A percentile compares a stretch with the other conserved stretches of the same genome.
Evolutionary conservation across 176 grass and related monocot genomes (phyloP).

Genomic region (Triticum turgidum): DNA sequence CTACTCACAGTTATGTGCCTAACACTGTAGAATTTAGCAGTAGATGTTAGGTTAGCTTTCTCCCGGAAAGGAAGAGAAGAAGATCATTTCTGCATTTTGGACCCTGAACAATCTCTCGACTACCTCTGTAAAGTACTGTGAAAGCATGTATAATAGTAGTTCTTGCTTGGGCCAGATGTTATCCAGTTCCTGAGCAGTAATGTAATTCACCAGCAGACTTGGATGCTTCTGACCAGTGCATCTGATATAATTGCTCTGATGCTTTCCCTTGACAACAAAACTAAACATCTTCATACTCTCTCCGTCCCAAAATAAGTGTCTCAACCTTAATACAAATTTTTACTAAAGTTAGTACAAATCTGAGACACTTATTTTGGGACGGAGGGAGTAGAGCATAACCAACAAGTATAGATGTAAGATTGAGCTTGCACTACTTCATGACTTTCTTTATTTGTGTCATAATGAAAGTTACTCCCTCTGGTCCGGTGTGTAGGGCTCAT

Average conservation of each 20-base stretch:
- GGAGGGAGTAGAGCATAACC: background rate
- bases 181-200: background rate
- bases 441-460: too few relatives aligned
- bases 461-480: too few relatives aligned
- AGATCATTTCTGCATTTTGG: slow-evolving; percentile 34
- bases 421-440: background rate
- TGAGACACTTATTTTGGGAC: too few relatives aligned
- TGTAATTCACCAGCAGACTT: background rate
- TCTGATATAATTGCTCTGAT: background rate
- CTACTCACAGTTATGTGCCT: slow-evolving; percentile 46
- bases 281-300: background rate
- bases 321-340: too few relatives aligned
- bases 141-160: slow-evolving; percentile 56
- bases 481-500: too few relatives aligned
- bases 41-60: slow-evolving; percentile 49
- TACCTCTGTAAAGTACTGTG: slow-evolving; percentile 47
- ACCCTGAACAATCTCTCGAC: slow-evolving; percentile 32
- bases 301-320: too few relatives aligned
- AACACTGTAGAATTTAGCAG: slow-evolving; percentile 66
- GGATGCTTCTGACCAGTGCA: background rate
- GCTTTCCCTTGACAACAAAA: background rate
- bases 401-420: background rate
- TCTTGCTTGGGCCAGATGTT: slow-evolving; percentile 14
- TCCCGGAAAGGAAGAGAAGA: slow-evolving; percentile 35
- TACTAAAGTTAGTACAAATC: too few relatives aligned